These are phyloP conservation scores for Priceomyces haplophilus DNA, from an alignment of 805 yeast genomes.

Conservation along the genomic window DNA sequence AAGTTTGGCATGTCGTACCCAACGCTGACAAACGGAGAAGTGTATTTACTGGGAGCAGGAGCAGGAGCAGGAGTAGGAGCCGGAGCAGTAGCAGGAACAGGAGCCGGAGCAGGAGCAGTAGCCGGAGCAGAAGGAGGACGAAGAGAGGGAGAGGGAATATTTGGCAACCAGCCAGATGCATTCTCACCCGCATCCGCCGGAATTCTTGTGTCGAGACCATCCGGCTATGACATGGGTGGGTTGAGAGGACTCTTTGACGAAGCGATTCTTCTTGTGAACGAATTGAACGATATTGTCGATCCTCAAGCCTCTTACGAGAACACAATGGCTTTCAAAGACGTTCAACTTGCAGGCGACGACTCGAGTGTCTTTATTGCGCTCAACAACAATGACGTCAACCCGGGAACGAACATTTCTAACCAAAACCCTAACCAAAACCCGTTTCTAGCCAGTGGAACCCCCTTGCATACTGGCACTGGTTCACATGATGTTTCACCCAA, in stretches of 20 bases:
- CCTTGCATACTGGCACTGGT: too few species aligned
- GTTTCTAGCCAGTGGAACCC: too few species aligned
- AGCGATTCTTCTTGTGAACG: constrained; percentile 33
- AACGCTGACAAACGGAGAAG: background rate
- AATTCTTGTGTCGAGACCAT: background rate
- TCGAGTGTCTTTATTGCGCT: too few species aligned
- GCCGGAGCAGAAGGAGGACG: too few species aligned
- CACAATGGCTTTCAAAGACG: background rate
- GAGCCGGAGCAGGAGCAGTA: too few species aligned
- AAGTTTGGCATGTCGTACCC: background rate
- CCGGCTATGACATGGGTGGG: background rate
- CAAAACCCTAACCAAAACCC: too few species aligned
- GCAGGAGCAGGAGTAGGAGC: too few species aligned
- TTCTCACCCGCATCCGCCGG: background rate
- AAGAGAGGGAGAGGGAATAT: too few species aligned
- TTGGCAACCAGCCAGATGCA: background rate
- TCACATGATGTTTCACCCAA: too few species aligned
- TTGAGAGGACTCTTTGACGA: constrained; percentile 26
- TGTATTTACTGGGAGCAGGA: background rate
- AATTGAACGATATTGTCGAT: constrained; percentile 24
- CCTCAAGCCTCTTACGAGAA: background rate
- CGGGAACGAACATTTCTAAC: too few species aligned
- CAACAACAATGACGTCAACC: too few species aligned
- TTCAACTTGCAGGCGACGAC: background rate
- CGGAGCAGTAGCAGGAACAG: too few species aligned